These are phyloP conservation scores for Picea glauca DNA, from an alignment of 75 land plant species.

Conservation along the genomic window DNA sequence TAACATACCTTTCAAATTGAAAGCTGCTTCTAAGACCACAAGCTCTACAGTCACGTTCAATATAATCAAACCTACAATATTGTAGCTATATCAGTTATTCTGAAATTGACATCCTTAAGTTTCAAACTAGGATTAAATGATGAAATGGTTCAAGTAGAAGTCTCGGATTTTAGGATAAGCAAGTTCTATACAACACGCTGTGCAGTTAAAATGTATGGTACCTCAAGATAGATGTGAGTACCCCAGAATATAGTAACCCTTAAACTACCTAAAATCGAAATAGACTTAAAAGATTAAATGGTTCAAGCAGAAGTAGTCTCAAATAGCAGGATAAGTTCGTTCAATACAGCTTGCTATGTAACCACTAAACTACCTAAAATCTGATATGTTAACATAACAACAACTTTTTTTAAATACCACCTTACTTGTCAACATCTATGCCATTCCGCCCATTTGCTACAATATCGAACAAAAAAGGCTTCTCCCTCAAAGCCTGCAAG, in stretches of 20 bases:
- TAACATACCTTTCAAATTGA: conserved; percentile 51
- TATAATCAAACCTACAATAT: conserved; percentile 85
- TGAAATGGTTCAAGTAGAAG: neutral
- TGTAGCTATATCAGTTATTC: neutral
- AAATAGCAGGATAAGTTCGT: neutral
- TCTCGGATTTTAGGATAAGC: neutral
- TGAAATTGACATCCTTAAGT: neutral
- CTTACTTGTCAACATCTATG: conserved; percentile 98
- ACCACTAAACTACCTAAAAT: neutral
- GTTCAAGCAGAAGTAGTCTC: neutral
- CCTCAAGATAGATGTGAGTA: neutral
- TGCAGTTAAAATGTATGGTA: neutral
- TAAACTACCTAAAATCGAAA: neutral
- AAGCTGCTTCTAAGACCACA: conserved; percentile 87
- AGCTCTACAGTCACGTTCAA: conserved; percentile 84
- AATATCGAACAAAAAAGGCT: conserved; percentile 89
- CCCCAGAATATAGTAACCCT: neutral
- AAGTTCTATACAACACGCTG: neutral
- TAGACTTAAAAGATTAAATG: neutral
- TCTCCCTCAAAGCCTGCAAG: conserved; percentile 50
- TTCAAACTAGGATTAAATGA: neutral
- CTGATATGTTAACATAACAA: neutral
- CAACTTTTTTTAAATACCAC: conserved; percentile 3
- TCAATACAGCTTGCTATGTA: neutral
- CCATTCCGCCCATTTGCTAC: conserved; percentile 99